A percentile compares a stretch with the other conserved stretches of the same genome.
These are phyloP conservation scores for Solanum pimpinellifolium DNA, from an alignment of 257 asterid species.

Conservation along the genomic window DNA sequence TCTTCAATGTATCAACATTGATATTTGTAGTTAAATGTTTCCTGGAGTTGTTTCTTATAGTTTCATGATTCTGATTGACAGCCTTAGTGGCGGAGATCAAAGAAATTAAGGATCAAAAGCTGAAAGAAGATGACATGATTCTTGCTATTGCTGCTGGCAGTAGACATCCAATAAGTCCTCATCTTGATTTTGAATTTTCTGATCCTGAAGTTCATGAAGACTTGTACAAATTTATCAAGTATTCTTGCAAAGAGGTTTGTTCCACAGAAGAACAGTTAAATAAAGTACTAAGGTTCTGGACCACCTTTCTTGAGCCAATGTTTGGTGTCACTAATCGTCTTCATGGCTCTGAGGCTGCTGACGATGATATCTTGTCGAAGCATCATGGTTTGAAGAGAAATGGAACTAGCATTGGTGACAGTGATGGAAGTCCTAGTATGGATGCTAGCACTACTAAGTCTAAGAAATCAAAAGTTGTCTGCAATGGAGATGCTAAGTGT, in stretches of 20 bases:
- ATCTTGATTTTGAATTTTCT: conserved; percentile 8
- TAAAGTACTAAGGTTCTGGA: conserved; percentile 14
- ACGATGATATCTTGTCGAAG: conserved; percentile 38
- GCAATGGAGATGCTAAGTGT: conserved; percentile 5
- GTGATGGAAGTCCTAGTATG: conserved; percentile 37
- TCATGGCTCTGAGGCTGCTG: conserved; percentile 12
- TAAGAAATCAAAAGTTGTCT: conserved; percentile 4
- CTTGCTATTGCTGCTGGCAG: conserved; percentile 17
- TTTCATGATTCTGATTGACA: neutral
- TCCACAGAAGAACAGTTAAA: conserved; percentile 13
- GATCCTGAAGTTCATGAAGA: conserved; percentile 9
- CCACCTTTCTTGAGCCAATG: conserved; percentile 14
- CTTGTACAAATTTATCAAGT: conserved; percentile 7
- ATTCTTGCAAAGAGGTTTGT: conserved; percentile 18
- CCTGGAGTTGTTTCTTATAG: neutral
- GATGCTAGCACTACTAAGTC: conserved; percentile 2
- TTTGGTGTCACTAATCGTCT: conserved; percentile 6
- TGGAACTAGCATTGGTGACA: conserved; percentile 32
- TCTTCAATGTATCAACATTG: neutral
- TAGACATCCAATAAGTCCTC: conserved; percentile 7
- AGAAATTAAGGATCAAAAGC: conserved; percentile 15
- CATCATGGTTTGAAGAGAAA: conserved; percentile 18
- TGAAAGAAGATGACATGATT: conserved; percentile 13
- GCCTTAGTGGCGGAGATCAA: conserved; percentile 11
- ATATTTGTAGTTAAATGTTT: neutral